Evolutionary conservation across 1,284 basidiomycete genomes (phyloP).

Genomic region (Athelia psychrophila): DNA sequence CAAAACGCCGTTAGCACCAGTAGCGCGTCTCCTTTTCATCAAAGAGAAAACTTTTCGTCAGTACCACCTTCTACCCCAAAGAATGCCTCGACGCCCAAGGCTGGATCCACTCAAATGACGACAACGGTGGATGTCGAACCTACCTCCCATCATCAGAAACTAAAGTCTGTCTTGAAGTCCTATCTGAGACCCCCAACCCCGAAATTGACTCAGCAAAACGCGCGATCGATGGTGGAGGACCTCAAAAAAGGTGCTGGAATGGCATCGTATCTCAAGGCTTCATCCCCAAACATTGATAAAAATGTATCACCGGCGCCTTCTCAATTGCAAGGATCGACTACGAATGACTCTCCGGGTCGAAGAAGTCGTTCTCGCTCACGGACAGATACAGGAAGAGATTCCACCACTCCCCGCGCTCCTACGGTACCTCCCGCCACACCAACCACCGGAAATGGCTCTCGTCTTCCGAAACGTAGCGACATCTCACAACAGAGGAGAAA

Average conservation of each 20-base stretch:
- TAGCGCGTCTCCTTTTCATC: not conserved
- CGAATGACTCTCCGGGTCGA: not conserved
- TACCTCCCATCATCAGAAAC: slow-evolving; percentile 14
- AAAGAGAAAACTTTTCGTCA: not conserved
- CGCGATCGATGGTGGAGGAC: not conserved
- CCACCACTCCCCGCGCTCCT: slow-evolving; percentile 38
- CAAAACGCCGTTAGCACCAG: too few species aligned
- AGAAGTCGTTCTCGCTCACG: slow-evolving; percentile 8
- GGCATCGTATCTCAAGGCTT: not conserved
- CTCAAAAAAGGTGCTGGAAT: not conserved
- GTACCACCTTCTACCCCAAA: not conserved
- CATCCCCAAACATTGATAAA: slow-evolving; percentile 3
- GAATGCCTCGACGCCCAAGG: not conserved
- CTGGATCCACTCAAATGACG: not conserved
- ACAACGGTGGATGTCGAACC: slow-evolving; percentile 10
- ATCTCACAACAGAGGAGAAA: not conserved
- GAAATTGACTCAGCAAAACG: slow-evolving; percentile 12
- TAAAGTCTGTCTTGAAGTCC: slow-evolving; percentile 36
- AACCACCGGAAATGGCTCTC: slow-evolving; percentile 13
- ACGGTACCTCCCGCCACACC: slow-evolving; percentile 1
- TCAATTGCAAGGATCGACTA: too few species aligned
- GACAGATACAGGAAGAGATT: slow-evolving; percentile 16
- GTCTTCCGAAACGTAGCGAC: slow-evolving; percentile 11
- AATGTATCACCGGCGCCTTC: not conserved
- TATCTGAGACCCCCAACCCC: slow-evolving; percentile 35